These are phyloP conservation scores for Moesziomyces parantarcticus DNA, from an alignment of 1,284 basidiomycete species.

Conservation along the genomic window DNA sequence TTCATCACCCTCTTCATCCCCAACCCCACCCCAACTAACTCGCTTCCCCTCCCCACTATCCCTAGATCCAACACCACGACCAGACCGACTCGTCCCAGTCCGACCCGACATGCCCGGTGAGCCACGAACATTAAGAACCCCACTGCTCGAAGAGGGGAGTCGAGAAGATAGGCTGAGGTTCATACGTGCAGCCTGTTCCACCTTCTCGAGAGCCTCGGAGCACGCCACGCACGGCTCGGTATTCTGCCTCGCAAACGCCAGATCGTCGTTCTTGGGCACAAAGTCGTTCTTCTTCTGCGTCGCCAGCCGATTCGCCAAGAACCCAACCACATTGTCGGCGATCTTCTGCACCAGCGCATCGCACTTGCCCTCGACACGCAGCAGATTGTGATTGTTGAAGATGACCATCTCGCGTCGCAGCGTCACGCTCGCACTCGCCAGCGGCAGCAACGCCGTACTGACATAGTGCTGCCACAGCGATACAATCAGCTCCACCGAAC, in stretches of 20 bases:
- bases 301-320: conserved; percentile 75
- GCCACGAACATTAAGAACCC: conserved; percentile 15
- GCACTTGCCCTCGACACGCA: conserved; percentile 85
- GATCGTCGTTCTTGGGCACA: conserved; percentile 85
- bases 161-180: conserved; percentile 70
- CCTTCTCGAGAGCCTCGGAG: conserved; percentile 84
- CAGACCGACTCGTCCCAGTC: conserved; percentile 14
- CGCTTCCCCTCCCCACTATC: conserved; percentile 16
- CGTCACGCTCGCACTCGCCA: conserved; percentile 86
- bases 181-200: conserved; percentile 79
- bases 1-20: conserved; percentile 20
- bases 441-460: conserved; percentile 86
- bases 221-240: conserved; percentile 93
- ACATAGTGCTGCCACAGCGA: conserved; percentile 98
- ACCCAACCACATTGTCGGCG: conserved; percentile 74
- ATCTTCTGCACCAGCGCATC: conserved; percentile 85
- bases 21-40: conserved; percentile 23
- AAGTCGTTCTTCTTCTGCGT: conserved; percentile 98
- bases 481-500: conserved; percentile 85
- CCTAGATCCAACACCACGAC: conserved; percentile 9
- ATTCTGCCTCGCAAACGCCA: conserved; percentile 91
- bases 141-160: conserved; percentile 24
- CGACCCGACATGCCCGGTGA: conserved; percentile 12
- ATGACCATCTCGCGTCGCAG: conserved; percentile 91
- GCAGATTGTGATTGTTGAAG: conserved; percentile 90